phyloP scores from a whole-genome alignment of 495 filamentous ascomycete species.

The Talaromyces adpressus region DNA sequence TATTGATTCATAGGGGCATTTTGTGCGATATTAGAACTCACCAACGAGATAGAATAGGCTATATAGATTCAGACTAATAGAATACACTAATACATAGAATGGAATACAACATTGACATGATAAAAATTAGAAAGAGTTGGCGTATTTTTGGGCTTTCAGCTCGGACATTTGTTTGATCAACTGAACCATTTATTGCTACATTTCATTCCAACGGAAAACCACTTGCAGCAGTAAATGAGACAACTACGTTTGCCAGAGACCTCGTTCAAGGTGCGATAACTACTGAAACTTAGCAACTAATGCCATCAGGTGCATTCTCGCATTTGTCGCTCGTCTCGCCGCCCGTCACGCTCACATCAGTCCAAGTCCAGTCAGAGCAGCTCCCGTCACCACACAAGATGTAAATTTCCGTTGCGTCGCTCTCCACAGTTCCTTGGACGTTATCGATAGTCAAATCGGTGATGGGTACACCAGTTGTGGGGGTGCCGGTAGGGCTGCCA shows the following conservation, averaged over 20 bases:
- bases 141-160: not conserved
- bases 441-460: slow-evolving; percentile 45
- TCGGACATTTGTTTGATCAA: not conserved
- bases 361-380: slow-evolving; percentile 22
- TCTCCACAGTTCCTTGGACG: slow-evolving; percentile 43
- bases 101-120: no score
- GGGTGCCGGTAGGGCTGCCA: slow-evolving; percentile 49
- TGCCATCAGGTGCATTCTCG: not conserved
- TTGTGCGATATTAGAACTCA: no score
- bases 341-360: not conserved
- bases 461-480: slow-evolving; percentile 56
- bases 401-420: slow-evolving; percentile 20
- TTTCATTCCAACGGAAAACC: not conserved
- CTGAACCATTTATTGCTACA: not conserved
- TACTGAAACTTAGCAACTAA: not conserved
- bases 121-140: no score
- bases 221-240: not conserved
- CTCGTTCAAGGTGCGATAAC: not conserved
- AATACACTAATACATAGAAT: no score
- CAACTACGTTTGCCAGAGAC: no score
- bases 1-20: no score
- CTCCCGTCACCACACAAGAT: slow-evolving; percentile 15
- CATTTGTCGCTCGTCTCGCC: not conserved
- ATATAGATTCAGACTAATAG: no score
- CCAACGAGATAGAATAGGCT: no score